Evolutionary conservation across 1,284 basidiomycete genomes (phyloP).

Genomic region (Bondarzewia mesenterica): DNA sequence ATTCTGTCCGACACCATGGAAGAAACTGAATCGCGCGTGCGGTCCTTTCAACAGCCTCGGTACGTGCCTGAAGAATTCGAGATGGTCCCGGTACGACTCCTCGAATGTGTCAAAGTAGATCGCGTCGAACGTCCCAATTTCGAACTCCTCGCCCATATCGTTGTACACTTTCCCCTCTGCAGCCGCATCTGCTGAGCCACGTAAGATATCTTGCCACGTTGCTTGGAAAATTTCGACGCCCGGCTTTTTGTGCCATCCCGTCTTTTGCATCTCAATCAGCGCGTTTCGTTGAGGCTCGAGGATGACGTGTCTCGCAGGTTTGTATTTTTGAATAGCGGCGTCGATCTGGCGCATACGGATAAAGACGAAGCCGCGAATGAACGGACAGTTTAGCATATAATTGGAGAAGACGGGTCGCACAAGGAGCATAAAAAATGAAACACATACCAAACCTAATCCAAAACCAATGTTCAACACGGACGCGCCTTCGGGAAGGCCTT

Average conservation of each 20-base stretch:
- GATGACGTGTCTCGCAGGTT: slow-evolving; percentile 8
- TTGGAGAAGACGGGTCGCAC: background rate
- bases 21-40: slow-evolving; percentile 6
- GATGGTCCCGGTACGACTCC: slow-evolving; percentile 6
- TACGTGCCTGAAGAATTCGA: slow-evolving; percentile 4
- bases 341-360: slow-evolving; percentile 7
- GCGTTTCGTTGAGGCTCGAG: slow-evolving; percentile 6
- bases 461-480: slow-evolving; percentile 8
- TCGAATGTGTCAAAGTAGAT: slow-evolving; percentile 10
- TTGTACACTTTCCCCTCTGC: background rate
- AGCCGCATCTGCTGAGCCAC: background rate
- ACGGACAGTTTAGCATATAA: background rate
- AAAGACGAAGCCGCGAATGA: background rate
- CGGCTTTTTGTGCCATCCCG: slow-evolving; percentile 6
- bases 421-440: background rate
- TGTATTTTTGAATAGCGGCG: slow-evolving; percentile 5
- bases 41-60: slow-evolving; percentile 3
- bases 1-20: slow-evolving; percentile 3
- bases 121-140: slow-evolving; percentile 7
- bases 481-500: slow-evolving; percentile 1
- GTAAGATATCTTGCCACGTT: slow-evolving; percentile 8
- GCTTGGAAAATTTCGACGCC: slow-evolving; percentile 5
- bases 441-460: slow-evolving; percentile 5
- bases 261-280: slow-evolving; percentile 4
- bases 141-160: background rate